Conservation (phyloP, 2,329 filamentous ascomycete species). For the Colletotrichum sp. region DNA sequence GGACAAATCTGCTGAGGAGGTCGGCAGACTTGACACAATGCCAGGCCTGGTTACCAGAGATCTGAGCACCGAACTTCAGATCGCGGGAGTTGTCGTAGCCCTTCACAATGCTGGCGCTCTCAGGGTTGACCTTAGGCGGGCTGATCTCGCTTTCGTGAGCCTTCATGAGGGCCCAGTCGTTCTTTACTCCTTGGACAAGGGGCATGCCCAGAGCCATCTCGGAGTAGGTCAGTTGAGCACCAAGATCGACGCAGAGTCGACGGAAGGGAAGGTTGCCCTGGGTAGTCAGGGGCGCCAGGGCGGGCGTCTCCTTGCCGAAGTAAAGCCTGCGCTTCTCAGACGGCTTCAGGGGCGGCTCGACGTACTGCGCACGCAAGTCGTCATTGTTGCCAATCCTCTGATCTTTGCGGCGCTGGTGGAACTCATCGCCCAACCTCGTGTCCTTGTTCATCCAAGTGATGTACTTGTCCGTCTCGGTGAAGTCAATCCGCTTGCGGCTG, state of each 20-base stretch:
- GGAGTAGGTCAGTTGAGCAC: conserved; percentile 93
- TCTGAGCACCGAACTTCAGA: conserved; percentile 89
- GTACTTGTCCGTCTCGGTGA: conserved; percentile 77
- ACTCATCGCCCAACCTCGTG: conserved; percentile 38
- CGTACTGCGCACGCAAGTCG: conserved; percentile 79
- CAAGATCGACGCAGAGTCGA: conserved; percentile 85
- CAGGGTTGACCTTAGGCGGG: conserved; percentile 70
- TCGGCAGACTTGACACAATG: conserved; percentile 88
- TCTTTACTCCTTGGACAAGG: conserved; percentile 85
- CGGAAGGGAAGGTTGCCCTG: conserved; percentile 97
- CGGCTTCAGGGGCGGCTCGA: conserved; percentile 85
- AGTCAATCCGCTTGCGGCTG: conserved; percentile 72
- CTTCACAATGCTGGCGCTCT: conserved; percentile 61
- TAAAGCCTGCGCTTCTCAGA: conserved; percentile 95
- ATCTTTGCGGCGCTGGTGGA: conserved; percentile 44
- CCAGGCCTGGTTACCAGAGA: conserved; percentile 92
- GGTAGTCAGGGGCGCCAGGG: conserved; percentile 93
- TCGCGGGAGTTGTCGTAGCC: conserved; percentile 85
- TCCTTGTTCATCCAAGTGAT: conserved; percentile 78
- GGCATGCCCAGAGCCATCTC: conserved; percentile 97
- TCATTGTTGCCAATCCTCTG: conserved; percentile 52
- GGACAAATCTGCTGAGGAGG: conserved; percentile 75
- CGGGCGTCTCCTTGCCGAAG: conserved; percentile 91
- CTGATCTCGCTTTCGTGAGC: conserved; percentile 83
- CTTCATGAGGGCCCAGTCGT: conserved; percentile 95